Conservation (phyloP, 2,329 filamentous ascomycete species). For the Stenocarpella maydis region DNA sequence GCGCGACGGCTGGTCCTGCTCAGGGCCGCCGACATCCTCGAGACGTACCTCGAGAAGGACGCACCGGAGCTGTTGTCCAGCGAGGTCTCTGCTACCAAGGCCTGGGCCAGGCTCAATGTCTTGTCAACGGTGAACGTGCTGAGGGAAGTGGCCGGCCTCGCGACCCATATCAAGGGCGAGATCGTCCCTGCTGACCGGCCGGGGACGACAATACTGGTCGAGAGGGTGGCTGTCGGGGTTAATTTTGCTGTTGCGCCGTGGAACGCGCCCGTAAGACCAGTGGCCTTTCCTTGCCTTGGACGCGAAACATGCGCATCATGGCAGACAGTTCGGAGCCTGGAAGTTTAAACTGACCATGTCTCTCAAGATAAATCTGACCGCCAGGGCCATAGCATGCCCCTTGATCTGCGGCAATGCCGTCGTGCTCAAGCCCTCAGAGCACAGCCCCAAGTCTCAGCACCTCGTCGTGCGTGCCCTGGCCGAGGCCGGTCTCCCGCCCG, state of each 20-base stretch:
- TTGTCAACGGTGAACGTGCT: constrained; percentile 47
- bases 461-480: constrained; percentile 63
- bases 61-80: constrained; percentile 39
- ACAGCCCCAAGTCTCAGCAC: constrained; percentile 65
- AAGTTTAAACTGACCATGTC: constrained; percentile 17
- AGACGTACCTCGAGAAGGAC: constrained; percentile 54
- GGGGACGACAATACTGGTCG: constrained; percentile 65
- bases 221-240: constrained; percentile 74
- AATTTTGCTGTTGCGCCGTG: constrained; percentile 75
- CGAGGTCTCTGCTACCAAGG: constrained; percentile 45
- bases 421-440: constrained; percentile 70
- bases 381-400: constrained; percentile 55
- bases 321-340: not conserved
- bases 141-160: constrained; percentile 51
- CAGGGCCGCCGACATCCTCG: constrained; percentile 67
- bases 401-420: constrained; percentile 65
- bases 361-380: constrained; percentile 39
- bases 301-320: too few species aligned
- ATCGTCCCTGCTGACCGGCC: constrained; percentile 49
- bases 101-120: constrained; percentile 49
- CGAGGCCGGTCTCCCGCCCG: constrained; percentile 72
- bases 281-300: not conserved
- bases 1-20: constrained; percentile 68
- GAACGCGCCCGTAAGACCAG: constrained; percentile 50
- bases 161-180: constrained; percentile 47